Percentiles rank a stretch among this genome's conserved stretches.
Conservation (phyloP, 345 rosid species). For the Mercurialis annua region DNA sequence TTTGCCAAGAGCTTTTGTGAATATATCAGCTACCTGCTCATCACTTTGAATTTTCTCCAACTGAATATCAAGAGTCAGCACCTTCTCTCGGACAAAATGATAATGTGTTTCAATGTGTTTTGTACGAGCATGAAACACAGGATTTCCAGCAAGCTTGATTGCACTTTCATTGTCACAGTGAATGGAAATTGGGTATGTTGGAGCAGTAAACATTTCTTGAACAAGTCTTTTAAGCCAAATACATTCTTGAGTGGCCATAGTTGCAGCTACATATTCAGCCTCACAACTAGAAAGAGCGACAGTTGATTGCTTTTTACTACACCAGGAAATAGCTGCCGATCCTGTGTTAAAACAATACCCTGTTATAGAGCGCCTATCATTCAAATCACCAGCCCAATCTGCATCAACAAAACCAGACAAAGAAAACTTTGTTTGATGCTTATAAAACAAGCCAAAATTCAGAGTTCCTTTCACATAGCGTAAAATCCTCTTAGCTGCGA, state of each 20-base stretch:
- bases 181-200: background rate
- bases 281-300: background rate
- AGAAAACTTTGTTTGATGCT: background rate
- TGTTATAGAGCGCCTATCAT: too few species aligned
- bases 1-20: background rate
- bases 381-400: too few species aligned
- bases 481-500: background rate
- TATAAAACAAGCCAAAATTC: background rate
- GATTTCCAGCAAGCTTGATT: constrained; percentile 6
- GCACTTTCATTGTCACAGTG: constrained; percentile 9
- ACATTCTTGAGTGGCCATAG: constrained; percentile 9
- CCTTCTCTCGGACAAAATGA: background rate
- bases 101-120: constrained; percentile 2
- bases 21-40: background rate
- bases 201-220: background rate
- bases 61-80: background rate
- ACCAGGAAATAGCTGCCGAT: background rate
- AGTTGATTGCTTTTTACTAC: constrained; percentile 1
- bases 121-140: background rate
- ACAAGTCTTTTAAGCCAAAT: constrained; percentile 6
- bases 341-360: background rate
- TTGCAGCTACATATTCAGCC: constrained; percentile 7
- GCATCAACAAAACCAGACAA: constrained; percentile 11
- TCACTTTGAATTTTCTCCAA: background rate
- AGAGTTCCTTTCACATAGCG: constrained; percentile 13